Evolutionary conservation across 306 rosid genomes (phyloP), one percentile per base, ranked within the genome.

Genomic region (Oxytropis ochrocephala): DNA sequence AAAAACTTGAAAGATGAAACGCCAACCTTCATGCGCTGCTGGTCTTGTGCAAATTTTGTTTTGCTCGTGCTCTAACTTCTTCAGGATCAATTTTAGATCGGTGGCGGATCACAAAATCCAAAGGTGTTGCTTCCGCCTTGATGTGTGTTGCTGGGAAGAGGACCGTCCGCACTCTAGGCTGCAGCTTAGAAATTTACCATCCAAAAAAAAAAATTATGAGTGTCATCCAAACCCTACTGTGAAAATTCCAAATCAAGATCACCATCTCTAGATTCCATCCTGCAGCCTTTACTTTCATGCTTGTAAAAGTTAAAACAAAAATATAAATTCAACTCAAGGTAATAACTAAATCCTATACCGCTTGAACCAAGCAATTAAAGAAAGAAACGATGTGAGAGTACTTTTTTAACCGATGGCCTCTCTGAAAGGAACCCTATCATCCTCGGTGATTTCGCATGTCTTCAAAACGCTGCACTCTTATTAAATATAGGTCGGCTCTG

Each of bases 41-140:
- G 32, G 4, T 29, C 32, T 29, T 29, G 32, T 29, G 4, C 32
- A 11, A 85, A n/a, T n/a, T 88, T 75, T 79, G 86, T 74, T 93
- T 93, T 51, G 96, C 87, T 5, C 96, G 88, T 14, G 96, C 98
- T 93, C 98, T n/a, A n/a, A n/a, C n/a, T n/a, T n/a, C n/a, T n/a
- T n/a, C n/a, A n/a, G n/a, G n/a, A n/a, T n/a, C n/a, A 79, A 93
- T 78, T 83, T 90, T 93, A 58, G 98, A 93, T 59, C 82, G 96
- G 57, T 96, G 99, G 0, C 96, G 97, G 67, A 95, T 84, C 61
- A 95, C 59, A 77, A 91, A 95, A 87, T 95, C 99, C 87, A 95
- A 70, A 4, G 97, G 99, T 18, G 96, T 89, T 44, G 99, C 99
- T 83, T 91, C 99, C 0, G 99, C 71, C 96, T 87, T 49, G 91